phyloP scores from a whole-genome alignment of 352 stramenopile species.

The Phytophthora parvispora region DNA sequence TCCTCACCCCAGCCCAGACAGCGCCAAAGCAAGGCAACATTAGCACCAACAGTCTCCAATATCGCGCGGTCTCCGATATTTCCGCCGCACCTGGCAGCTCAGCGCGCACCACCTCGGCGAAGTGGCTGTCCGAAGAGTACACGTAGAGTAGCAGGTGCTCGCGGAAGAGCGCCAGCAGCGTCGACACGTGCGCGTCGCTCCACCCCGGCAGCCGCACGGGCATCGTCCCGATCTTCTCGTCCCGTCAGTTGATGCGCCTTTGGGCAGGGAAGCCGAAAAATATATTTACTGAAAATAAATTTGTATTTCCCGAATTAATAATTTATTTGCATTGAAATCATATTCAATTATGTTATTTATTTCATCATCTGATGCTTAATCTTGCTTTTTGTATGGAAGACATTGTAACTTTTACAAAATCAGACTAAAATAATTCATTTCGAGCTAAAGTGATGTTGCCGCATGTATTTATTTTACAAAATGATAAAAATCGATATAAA shows the following conservation, averaged over 20 bases:
- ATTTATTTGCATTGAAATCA: no score
- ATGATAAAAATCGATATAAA: no score
- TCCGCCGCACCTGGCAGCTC: constrained; percentile 48
- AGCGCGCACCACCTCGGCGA: constrained; percentile 47
- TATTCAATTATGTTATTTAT: no score
- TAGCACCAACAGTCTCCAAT: constrained; percentile 1
- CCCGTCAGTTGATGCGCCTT: constrained; percentile 9
- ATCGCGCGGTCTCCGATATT: constrained; percentile 4
- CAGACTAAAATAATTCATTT: no score
- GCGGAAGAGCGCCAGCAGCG: constrained; percentile 63
- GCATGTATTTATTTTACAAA: no score
- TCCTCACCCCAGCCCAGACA: neutral
- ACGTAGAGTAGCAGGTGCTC: constrained; percentile 68
- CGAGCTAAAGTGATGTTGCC: no score
- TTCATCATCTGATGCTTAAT: no score
- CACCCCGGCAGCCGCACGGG: constrained; percentile 50
- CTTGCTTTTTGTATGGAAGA: no score
- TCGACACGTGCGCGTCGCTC: constrained; percentile 59
- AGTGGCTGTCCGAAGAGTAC: constrained; percentile 59
- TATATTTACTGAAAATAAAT: neutral
- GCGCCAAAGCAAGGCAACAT: neutral
- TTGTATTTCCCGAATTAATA: no score
- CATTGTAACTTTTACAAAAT: no score
- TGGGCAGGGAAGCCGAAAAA: no score
- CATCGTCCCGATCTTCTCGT: constrained; percentile 27